Base-by-base conservation (phyloP, 805 yeast genomes). In the Yarrowia sp. region DNA sequence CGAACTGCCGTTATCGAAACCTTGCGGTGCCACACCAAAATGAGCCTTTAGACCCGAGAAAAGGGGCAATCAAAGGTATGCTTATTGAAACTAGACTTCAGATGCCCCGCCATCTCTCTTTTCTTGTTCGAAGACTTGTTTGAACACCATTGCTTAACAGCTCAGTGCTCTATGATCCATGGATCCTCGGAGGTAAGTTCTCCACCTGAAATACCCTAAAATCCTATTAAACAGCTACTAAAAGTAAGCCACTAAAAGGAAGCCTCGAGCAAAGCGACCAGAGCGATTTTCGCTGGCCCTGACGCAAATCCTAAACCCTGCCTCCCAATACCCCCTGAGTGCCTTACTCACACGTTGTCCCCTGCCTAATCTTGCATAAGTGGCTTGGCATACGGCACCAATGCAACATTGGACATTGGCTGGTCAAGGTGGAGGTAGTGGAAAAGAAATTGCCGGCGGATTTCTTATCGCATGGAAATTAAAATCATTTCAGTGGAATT, bases 311-410 rank as follows among this genome's bases (percentile, higher is more conserved):
- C 5, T 22, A 22, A 22, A 22, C 28, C 28, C 28, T 22, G 28
- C 28, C 5, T 22, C 28, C 28, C 28, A 22, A 22, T 14, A 11
- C 17, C 17, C 42, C 42, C n/a, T 18, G n/a, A 22, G 13, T 43
- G 45, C 10, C 9, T 28, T 42, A 18, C 14, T 13, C 36, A 35
- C 50, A 28, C 31, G 8, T 41, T 10, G 22, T 41, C 13, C n/a
- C 53, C 53, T 47, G 53, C 53, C 33, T 47, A 32, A 47, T 47
- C 53, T 47, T 17, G 53, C 53, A 33, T 32, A 15, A 17, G 53
- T 47, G 53, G 53, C 53, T 47, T 47, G 53, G 53, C 53, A 47
- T 47, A 33, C 53, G 53, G 53, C 53, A 47, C 28, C 53, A 47
- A 33, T 47, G 53, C 53, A 45, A 31, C 51, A 45, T 44, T 44